Evolutionary conservation across 129 eudicot genomes (phyloP), one percentile per base, ranked within the genome.

Genomic region (Chrysanthemum lavandulifolium): DNA sequence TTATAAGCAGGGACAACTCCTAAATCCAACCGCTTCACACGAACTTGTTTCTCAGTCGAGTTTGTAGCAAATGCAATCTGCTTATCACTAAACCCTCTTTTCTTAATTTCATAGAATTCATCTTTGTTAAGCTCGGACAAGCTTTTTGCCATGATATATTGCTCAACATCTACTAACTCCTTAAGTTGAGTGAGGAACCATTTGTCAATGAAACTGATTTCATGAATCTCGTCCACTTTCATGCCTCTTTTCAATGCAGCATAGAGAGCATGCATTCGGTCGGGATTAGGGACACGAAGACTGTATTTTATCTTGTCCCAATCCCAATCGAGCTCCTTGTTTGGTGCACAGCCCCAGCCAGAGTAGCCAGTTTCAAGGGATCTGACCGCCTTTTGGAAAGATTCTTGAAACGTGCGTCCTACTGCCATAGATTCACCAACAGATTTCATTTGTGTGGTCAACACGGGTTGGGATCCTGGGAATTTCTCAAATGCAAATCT

Each of bases 341-440:
- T 74, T 12, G 80, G 75, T 68, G 93, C 96, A 73, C 99, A 94
- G 52, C 99, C 99, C 99, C 99, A 94, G 10, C 99, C 99, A 12
- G 93, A 70, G 76, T 73, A 84, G 69, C 97, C 99, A 65, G 85
- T 82, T 68, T 94, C 99, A 43, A 94, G 73, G 31, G 99, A 94
- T 69, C 99, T 82, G 29, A 94, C 89, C 1, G 97, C 99, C 74
- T 94, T 94, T 53, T 94, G 97, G 48, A 94, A 94, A 45, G 99
- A 94, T 70, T 94, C 99, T 83, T 94, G 99, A 72, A 94, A 94
- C 15, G 99, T 94, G 13, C 99, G 87, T 14, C 99, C 99, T 25
- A 94, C 86, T 2, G 97, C 99, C 99, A 94, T 94, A n/a, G 99
- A 87, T 75, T 94, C 97, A 65, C 97, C 96, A 71, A 90, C 99